Percentiles rank a stretch among this genome's conserved stretches.
Conservation (phyloP, 345 rosid species). For the Murraya paniculata region DNA sequence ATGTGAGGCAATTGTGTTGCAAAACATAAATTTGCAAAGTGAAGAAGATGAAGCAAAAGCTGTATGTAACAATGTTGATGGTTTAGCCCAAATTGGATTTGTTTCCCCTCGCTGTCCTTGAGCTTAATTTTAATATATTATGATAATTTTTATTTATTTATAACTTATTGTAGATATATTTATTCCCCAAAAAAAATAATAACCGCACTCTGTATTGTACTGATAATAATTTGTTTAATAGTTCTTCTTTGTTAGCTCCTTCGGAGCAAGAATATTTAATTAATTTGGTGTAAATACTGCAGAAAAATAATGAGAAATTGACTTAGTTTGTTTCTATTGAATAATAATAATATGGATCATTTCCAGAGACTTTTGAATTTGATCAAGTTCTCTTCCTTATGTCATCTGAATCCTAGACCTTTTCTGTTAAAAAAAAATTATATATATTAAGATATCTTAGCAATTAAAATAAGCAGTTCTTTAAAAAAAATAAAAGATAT, state of each 20-base stretch:
- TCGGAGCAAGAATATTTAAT: not conserved
- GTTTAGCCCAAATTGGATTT: slow-evolving; percentile 32
- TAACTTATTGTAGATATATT: not conserved
- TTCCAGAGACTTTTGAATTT: too few relatives aligned
- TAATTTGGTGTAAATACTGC: not conserved
- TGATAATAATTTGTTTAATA: not conserved
- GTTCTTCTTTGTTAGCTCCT: not conserved
- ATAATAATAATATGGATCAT: not conserved
- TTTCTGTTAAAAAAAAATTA: too few relatives aligned
- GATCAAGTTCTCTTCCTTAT: too few relatives aligned
- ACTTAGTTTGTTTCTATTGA: not conserved
- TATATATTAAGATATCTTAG: too few relatives aligned
- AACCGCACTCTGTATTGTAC: not conserved
- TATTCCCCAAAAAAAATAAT: not conserved
- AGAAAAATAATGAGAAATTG: not conserved
- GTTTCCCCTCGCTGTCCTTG: slow-evolving; percentile 58
- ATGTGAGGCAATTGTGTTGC: slow-evolving; percentile 59
- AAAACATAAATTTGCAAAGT: slow-evolving; percentile 38
- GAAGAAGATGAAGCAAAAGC: slow-evolving; percentile 34
- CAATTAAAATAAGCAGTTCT: too few relatives aligned
- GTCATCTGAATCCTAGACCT: too few relatives aligned
- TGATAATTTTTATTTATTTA: not conserved
- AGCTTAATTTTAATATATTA: not conserved
- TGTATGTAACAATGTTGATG: slow-evolving; percentile 48
- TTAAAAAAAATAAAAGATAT: too few relatives aligned